Percentiles rank a stretch among this genome's conserved stretches.
phyloP scores from a whole-genome alignment of 2,329 filamentous ascomycete genomes.

The Neonectria magnoliae region DNA sequence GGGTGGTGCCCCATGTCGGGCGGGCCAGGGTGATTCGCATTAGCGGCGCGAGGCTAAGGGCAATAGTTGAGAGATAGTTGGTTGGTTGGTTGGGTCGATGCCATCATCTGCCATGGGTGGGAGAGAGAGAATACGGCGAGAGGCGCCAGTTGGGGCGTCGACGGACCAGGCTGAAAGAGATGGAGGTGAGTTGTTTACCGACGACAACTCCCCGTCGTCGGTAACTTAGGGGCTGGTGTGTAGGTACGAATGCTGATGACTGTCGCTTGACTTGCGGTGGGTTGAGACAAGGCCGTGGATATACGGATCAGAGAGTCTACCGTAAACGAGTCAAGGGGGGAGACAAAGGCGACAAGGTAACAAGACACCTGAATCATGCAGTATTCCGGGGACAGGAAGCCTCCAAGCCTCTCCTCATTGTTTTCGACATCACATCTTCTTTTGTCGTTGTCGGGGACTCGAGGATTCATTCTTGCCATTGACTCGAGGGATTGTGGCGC shows the following conservation, averaged over 20 bases:
- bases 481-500: slow-evolving; percentile 9
- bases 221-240: not conserved
- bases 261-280: not conserved
- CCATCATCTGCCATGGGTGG: slow-evolving; percentile 8
- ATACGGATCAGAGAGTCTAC: not conserved
- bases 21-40: slow-evolving; percentile 40
- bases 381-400: not conserved
- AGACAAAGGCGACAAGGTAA: not conserved
- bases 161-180: slow-evolving; percentile 35
- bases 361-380: not conserved
- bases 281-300: not conserved
- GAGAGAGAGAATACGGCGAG: slow-evolving; percentile 2
- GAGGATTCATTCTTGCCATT: not conserved
- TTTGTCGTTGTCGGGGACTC: slow-evolving; percentile 1
- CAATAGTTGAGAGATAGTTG: slow-evolving; percentile 22
- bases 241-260: not conserved
- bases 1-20: slow-evolving; percentile 16
- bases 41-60: slow-evolving; percentile 34
- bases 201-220: not conserved
- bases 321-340: not conserved
- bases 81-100: slow-evolving; percentile 23
- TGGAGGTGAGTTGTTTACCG: slow-evolving; percentile 9
- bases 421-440: not conserved
- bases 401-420: not conserved
- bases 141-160: slow-evolving; percentile 34